A percentile compares a stretch with the other conserved stretches of the same genome.
Evolutionary conservation across 2,329 filamentous ascomycete genomes (phyloP).

Genomic region (Epichloe scottii): DNA sequence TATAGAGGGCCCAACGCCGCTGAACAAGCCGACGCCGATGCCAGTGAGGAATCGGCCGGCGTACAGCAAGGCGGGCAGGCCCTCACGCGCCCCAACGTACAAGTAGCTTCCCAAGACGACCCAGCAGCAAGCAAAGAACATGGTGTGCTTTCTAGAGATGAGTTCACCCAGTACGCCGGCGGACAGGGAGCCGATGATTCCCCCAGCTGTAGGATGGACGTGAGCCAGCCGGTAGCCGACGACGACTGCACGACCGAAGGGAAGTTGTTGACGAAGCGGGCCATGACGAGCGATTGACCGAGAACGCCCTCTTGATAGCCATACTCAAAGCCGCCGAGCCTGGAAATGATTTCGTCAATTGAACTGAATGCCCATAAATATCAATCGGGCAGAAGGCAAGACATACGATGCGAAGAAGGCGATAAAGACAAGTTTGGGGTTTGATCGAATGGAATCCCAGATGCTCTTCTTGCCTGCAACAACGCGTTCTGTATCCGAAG

Average conservation of each 20-base stretch:
- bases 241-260: conserved; percentile 32
- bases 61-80: conserved; percentile 29
- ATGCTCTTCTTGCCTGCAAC: conserved; percentile 6
- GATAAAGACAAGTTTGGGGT: conserved; percentile 26
- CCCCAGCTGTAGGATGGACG: conserved; percentile 38
- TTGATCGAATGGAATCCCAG: conserved; percentile 12
- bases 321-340: conserved; percentile 39
- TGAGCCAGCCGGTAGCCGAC: conserved; percentile 37
- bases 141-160: conserved; percentile 2
- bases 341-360: conserved; percentile 9
- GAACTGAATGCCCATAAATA: background rate
- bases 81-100: conserved; percentile 27
- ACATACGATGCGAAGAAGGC: conserved; percentile 28
- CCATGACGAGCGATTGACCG: conserved; percentile 39
- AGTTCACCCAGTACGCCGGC: conserved; percentile 29
- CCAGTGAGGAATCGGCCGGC: conserved; percentile 37
- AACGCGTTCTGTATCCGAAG: conserved; percentile 8
- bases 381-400: background rate
- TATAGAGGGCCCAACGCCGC: conserved; percentile 34
- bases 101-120: conserved; percentile 32
- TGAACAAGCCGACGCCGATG: conserved; percentile 34
- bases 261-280: conserved; percentile 36
- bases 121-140: conserved; percentile 10
- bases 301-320: conserved; percentile 43
- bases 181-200: conserved; percentile 33